These are phyloP conservation scores for Aspergillus fischeri DNA, from an alignment of 2,329 filamentous ascomycete species.

Conservation along the genomic window DNA sequence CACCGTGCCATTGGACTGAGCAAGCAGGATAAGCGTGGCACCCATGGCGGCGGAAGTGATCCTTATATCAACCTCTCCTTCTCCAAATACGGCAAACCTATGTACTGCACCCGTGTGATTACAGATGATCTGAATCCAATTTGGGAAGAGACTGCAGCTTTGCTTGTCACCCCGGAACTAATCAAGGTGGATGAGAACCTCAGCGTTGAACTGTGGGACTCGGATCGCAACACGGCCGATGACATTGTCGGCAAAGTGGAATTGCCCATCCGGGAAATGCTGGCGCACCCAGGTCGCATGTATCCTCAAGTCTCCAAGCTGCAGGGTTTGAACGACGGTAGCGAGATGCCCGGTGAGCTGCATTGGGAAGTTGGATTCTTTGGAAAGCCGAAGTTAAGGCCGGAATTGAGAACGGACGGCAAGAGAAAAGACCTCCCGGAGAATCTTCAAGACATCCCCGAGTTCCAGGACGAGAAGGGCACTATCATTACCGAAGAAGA, in stretches of 20 bases:
- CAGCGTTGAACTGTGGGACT: conserved; percentile 94
- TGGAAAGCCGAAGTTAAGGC: conserved; percentile 81
- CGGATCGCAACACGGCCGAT: conserved; percentile 84
- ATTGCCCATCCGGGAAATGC: conserved; percentile 88
- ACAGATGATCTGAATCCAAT: conserved; percentile 90
- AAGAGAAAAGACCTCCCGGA: conserved; percentile 74
- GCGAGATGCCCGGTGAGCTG: conserved; percentile 85
- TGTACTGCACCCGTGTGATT: conserved; percentile 95
- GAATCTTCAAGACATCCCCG: conserved; percentile 66
- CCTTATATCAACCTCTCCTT: conserved; percentile 94
- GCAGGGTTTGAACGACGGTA: conserved; percentile 75
- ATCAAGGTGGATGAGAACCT: conserved; percentile 93
- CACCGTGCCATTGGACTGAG: conserved; percentile 82
- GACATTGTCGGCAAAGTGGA: conserved; percentile 95
- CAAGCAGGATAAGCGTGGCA: conserved; percentile 84
- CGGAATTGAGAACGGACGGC: conserved; percentile 79
- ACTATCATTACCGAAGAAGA: conserved; percentile 68
- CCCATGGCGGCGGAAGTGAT: conserved; percentile 81
- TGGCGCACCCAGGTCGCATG: conserved; percentile 90
- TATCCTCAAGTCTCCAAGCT: conserved; percentile 83
- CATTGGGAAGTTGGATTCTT: conserved; percentile 98
- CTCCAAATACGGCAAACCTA: conserved; percentile 94
- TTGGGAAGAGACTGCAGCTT: conserved; percentile 81
- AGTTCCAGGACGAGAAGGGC: conserved; percentile 86
- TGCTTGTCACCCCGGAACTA: conserved; percentile 82